phyloP scores from a whole-genome alignment of 805 yeast species.

The Grigorovia humatica region DNA sequence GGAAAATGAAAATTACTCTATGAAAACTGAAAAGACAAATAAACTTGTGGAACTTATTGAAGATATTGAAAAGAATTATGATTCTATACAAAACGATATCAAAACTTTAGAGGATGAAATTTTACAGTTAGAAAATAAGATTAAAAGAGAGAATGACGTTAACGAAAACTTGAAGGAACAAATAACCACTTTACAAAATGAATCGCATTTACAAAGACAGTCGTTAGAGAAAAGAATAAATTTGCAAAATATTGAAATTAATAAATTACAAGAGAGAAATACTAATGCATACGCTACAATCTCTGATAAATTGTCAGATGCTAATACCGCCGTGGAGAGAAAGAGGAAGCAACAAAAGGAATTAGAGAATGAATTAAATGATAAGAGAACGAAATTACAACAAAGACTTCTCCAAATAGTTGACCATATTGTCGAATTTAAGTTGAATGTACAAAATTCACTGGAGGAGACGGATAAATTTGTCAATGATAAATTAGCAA shows the following conservation, averaged over 20 bases:
- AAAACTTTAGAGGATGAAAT: conserved; percentile 40
- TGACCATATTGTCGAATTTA: conserved; percentile 51
- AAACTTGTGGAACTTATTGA: conserved; percentile 24
- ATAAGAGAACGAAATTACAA: conserved; percentile 39
- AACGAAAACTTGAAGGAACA: conserved; percentile 49
- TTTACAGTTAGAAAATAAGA: conserved; percentile 44
- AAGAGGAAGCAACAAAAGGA: conserved; percentile 28
- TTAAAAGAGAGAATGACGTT: conserved; percentile 46
- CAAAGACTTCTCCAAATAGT: conserved; percentile 48
- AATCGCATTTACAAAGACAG: conserved; percentile 45
- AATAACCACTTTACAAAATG: conserved; percentile 40
- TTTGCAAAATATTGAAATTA: conserved; percentile 50
- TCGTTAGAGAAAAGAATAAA: conserved; percentile 41
- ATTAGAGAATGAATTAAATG: conserved; percentile 36
- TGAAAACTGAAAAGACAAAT: conserved; percentile 19
- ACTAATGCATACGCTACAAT: conserved; percentile 36
- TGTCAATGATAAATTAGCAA: conserved; percentile 1
- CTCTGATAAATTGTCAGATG: conserved; percentile 21
- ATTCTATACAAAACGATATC: conserved; percentile 13
- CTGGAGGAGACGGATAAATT: conserved; percentile 4
- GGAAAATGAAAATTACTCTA: neutral
- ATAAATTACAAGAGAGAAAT: conserved; percentile 50
- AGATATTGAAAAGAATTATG: conserved; percentile 27
- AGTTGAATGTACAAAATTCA: conserved; percentile 46
- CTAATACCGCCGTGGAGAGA: conserved; percentile 37